phyloP scores from a whole-genome alignment of 75 land plant species.

The Pinus albicaulis region DNA sequence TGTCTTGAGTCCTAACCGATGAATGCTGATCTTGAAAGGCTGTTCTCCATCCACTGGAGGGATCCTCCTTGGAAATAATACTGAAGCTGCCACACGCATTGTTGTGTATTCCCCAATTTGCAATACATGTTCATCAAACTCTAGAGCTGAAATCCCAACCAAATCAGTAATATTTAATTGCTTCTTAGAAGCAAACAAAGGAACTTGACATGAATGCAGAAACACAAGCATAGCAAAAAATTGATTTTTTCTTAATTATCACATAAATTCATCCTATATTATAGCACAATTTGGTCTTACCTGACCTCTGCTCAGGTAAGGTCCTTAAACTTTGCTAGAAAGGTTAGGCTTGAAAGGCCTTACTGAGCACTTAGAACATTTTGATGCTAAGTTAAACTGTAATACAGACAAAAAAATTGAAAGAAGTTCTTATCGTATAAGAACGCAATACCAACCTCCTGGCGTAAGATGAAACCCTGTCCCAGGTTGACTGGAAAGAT shows the following conservation, averaged over 20 bases:
- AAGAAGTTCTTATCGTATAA: background rate
- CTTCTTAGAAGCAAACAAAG: background rate
- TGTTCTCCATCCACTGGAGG: slow-evolving; percentile 38
- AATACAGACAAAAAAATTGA: background rate
- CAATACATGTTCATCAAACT: slow-evolving; percentile 43
- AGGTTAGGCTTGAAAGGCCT: background rate
- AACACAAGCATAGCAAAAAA: background rate
- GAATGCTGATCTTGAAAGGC: slow-evolving; percentile 21
- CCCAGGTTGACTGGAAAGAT: slow-evolving; percentile 31
- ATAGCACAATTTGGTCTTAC: no score
- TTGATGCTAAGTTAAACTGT: background rate
- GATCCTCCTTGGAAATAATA: slow-evolving; percentile 29
- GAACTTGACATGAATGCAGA: background rate
- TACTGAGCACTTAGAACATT: background rate
- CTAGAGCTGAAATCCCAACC: slow-evolving; percentile 25
- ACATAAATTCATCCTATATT: background rate
- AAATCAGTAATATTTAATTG: background rate
- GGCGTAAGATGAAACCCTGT: slow-evolving; percentile 46
- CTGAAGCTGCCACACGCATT: slow-evolving; percentile 40
- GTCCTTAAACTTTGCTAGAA: background rate
- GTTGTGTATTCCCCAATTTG: slow-evolving; percentile 30
- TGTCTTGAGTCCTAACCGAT: slow-evolving; percentile 34
- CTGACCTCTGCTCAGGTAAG: no score
- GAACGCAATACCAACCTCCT: slow-evolving; percentile 26
- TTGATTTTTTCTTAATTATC: background rate